Base-by-base conservation (phyloP, 352 stramenopile genomes). In the Pythium aphanidermatum region DNA sequence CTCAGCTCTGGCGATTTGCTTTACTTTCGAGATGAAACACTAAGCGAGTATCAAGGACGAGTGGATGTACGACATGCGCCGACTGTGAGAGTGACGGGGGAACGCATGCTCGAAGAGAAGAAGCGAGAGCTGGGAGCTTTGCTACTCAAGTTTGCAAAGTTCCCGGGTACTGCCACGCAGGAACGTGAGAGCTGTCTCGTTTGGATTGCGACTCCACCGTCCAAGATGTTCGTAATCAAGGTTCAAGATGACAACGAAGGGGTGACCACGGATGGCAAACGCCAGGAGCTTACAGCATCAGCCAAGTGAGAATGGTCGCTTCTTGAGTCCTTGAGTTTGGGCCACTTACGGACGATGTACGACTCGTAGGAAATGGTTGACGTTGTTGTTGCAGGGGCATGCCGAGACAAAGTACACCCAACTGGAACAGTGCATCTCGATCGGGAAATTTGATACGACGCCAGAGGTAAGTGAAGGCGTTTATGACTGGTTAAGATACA, bases 191-290 rank as follows among this genome's bases (percentile, higher is more conserved):
- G 61, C 6, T 89, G 76, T 40, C 57, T 91, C 17, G 69, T 91
- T 16, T 91, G 79, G 79, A 91, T 91, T 37, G 79, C 79, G 7
- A 89, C 74, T 6, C 79, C 79, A 24, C 79, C 79, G 9, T 91
- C 79, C 5, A 91, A 91, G 30, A 85, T 89, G 76, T 91, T 90
- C 44, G 74, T 90, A 24, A 30, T 90, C 20, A 90, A 83, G 51
- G 55, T 90, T 2, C 68, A 86, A 54, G 74, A 90, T 12, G 73
- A 83, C 20, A 59, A 74, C 11, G 77, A 86, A 51, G 52, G 65
- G 16, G 43, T 47, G 11, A 47, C 47, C 9, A 24, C 41, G 13
- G 60, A 60, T 26, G 43, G 40, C 24, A 43, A 40, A 7, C 58
- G 55, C 3, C 60, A 66, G 38, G 74, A 90, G 51, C 61, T 87